Percentiles rank a stretch among this genome's conserved stretches.
These are phyloP conservation scores for Suillus hirtellus DNA, from an alignment of 768 basidiomycete species.

Conservation along the genomic window DNA sequence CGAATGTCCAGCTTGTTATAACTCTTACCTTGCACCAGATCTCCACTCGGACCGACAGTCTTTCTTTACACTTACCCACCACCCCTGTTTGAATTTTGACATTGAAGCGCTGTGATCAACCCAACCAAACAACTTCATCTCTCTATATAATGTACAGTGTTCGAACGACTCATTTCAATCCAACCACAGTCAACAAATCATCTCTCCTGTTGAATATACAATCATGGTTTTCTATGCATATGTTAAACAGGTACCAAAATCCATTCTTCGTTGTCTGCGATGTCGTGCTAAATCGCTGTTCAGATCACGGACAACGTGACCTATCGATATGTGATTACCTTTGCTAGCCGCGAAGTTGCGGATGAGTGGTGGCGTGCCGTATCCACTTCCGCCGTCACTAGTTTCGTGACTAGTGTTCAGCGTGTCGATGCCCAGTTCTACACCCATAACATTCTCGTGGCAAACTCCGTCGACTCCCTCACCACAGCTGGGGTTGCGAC, in stretches of 20 bases:
- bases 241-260: background rate
- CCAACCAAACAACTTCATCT: no score
- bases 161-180: background rate
- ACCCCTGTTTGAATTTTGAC: no score
- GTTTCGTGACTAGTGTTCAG: background rate
- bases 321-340: slow-evolving; percentile 23
- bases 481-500: background rate
- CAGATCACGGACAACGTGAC: background rate
- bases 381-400: slow-evolving; percentile 3
- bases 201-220: no score
- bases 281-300: background rate
- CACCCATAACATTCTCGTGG: background rate
- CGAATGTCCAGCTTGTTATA: no score
- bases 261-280: background rate
- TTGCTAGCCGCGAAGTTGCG: slow-evolving; percentile 22
- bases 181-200: background rate
- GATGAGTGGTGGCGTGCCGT: slow-evolving; percentile 30
- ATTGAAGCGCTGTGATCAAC: no score
- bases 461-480: no score
- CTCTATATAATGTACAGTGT: background rate
- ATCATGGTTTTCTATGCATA: background rate
- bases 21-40: no score
- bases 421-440: background rate
- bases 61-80: no score
- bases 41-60: no score